phyloP scores from a whole-genome alignment of 352 stramenopile genomes.

The Pythium folliculosum region DNA sequence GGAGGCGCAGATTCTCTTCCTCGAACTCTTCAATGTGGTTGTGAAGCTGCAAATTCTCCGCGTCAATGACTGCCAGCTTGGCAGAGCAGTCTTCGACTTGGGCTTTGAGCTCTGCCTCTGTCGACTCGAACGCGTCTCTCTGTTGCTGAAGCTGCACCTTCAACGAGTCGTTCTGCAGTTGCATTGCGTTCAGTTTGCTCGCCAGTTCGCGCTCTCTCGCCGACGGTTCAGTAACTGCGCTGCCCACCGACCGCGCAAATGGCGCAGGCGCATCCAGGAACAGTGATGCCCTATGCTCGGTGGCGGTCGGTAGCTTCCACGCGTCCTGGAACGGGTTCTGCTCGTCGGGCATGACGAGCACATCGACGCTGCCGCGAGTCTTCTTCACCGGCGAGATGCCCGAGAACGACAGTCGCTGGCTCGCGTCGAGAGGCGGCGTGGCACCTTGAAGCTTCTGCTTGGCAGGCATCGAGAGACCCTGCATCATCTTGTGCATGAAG shows the following conservation, averaged over 20 bases:
- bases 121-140: neutral
- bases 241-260: neutral
- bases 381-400: constrained; percentile 30
- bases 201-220: constrained; percentile 9
- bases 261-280: constrained; percentile 5
- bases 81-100: constrained; percentile 19
- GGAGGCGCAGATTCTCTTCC: constrained; percentile 26
- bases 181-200: constrained; percentile 15
- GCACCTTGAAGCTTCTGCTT: constrained; percentile 4
- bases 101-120: constrained; percentile 5
- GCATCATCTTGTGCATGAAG: constrained; percentile 28
- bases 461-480: constrained; percentile 14
- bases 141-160: constrained; percentile 21
- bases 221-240: neutral
- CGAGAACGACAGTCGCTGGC: constrained; percentile 21
- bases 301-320: neutral
- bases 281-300: neutral
- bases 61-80: constrained; percentile 20
- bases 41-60: constrained; percentile 21
- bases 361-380: constrained; percentile 12
- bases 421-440: neutral
- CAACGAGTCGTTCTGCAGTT: constrained; percentile 18
- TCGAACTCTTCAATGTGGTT: constrained; percentile 22
- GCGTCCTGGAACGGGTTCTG: constrained; percentile 14
- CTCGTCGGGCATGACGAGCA: constrained; percentile 25